Evolutionary conservation across 768 basidiomycete species (phyloP).

Genomic region (Tylopilus rubrobrunneus): DNA sequence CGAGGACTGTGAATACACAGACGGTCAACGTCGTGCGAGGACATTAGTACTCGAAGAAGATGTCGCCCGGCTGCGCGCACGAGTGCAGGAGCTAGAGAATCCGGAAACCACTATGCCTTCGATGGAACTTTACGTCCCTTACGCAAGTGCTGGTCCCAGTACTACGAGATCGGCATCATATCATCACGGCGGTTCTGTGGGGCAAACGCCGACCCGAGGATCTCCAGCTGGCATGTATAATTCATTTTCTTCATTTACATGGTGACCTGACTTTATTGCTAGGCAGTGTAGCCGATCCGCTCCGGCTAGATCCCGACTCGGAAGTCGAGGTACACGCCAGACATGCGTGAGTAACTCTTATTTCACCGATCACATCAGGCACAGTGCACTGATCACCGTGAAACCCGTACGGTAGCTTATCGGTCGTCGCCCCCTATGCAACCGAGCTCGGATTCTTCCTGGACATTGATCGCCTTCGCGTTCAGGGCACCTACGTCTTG

Average conservation of each 20-base stretch:
- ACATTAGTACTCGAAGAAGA: slow-evolving; percentile 61
- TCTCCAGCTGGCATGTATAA: slow-evolving; percentile 2
- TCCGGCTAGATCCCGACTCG: background rate
- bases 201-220: background rate
- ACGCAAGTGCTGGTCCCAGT: slow-evolving; percentile 17
- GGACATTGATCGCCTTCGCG: slow-evolving; percentile 42
- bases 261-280: background rate
- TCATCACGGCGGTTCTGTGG: background rate
- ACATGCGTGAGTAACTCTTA: slow-evolving; percentile 9
- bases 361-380: background rate
- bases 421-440: slow-evolving; percentile 50
- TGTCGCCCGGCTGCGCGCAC: slow-evolving; percentile 50
- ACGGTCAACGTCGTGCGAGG: slow-evolving; percentile 56
- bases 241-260: background rate
- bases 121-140: slow-evolving; percentile 51
- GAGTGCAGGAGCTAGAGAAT: slow-evolving; percentile 55
- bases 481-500: slow-evolving; percentile 38
- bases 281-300: background rate
- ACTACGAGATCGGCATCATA: slow-evolving; percentile 2
- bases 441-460: slow-evolving; percentile 68
- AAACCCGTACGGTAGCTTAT: slow-evolving; percentile 14
- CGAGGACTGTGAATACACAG: slow-evolving; percentile 71
- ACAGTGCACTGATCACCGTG: background rate
- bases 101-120: slow-evolving; percentile 41
- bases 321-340: background rate